Evolutionary conservation across 208 protist species (phyloP), one percentile per base, ranked within the genome.

Genomic region (Naegleria lovaniensis): DNA sequence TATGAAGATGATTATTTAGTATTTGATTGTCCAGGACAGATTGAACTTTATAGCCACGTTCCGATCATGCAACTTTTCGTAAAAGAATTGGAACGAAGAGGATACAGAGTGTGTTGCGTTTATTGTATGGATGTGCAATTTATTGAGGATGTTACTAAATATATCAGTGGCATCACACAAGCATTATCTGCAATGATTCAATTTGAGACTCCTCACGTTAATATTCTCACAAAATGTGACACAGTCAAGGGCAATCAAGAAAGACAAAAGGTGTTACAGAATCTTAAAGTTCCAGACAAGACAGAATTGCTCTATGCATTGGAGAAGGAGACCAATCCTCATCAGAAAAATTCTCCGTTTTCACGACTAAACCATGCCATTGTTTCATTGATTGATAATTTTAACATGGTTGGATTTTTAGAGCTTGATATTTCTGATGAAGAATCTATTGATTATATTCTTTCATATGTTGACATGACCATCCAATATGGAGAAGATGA

Each of bases 11-110:
- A 98, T 89, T 99, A 99, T 91, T 91, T 99, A n/a, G 94, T 99
- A 55, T 97, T 99, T 87, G 99, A 99, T 94, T 98, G 97, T 94
- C 99, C 99, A 0, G 99, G 99, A 48, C 99, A 99, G 95, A 97
- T 99, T 59, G 99, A 99, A 95, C 96, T 99, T 79, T 99, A 99
- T 91, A 99, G 98, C 67, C 98, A 99, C 92, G 92, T 98, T 91
- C 93, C 96, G 3, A 93, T 95, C 13, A 95, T 99, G 7, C 95
- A 96, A 48, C 93, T 94, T 0, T 96, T 98, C 92, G 94, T 96
- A 40, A 92, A 93, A 19, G 91, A 95, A 92, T 98, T 96, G 75
- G 96, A 95, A 59, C 90, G 79, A 67, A 36, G 93, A 55, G 39
- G 58, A 83, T 91, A 90, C n/a, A 36, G 92, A 75, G 29, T 95